Percentiles rank a stretch among this genome's conserved stretches.
Evolutionary conservation across 2,329 filamentous ascomycete species (phyloP).

Genomic region (Aureobasidium melanogenum): DNA sequence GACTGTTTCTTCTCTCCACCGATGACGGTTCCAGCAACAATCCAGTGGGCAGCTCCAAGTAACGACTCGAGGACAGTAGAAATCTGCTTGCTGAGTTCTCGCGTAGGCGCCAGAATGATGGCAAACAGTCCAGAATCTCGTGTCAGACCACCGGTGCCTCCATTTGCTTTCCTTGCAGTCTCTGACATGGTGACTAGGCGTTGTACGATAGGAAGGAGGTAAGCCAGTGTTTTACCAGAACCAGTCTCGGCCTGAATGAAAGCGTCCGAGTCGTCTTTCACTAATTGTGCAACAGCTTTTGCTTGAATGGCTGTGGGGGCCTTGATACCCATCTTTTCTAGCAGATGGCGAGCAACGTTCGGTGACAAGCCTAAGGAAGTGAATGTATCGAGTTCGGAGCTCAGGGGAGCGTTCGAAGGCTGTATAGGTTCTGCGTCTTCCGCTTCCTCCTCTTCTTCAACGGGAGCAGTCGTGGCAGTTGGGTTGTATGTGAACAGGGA

Average conservation of each 20-base stretch:
- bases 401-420: conserved; percentile 84
- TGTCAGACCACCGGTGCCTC: conserved; percentile 48
- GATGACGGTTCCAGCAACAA: conserved; percentile 80
- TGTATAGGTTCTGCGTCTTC: conserved; percentile 47
- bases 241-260: conserved; percentile 97
- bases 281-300: conserved; percentile 70
- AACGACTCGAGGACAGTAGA: conserved; percentile 76
- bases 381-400: conserved; percentile 77
- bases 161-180: conserved; percentile 35
- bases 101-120: conserved; percentile 85
- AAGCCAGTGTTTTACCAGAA: conserved; percentile 95
- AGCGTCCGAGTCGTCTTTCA: conserved; percentile 75
- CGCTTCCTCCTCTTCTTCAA: conserved; percentile 37
- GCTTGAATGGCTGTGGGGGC: conserved; percentile 93
- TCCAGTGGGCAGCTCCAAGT: conserved; percentile 83
- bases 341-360: conserved; percentile 70
- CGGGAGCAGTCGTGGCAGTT: conserved; percentile 51
- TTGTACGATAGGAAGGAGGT: conserved; percentile 85
- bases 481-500: conserved; percentile 91
- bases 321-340: conserved; percentile 78
- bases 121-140: conserved; percentile 86
- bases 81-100: conserved; percentile 92
- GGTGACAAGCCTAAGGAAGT: conserved; percentile 75
- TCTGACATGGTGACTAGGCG: conserved; percentile 68
- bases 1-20: conserved; percentile 66